A percentile compares a stretch with the other conserved stretches of the same genome.
Evolutionary conservation across 139 green algal genomes (phyloP).

Genomic region (Chlorella sorokiniana): DNA sequence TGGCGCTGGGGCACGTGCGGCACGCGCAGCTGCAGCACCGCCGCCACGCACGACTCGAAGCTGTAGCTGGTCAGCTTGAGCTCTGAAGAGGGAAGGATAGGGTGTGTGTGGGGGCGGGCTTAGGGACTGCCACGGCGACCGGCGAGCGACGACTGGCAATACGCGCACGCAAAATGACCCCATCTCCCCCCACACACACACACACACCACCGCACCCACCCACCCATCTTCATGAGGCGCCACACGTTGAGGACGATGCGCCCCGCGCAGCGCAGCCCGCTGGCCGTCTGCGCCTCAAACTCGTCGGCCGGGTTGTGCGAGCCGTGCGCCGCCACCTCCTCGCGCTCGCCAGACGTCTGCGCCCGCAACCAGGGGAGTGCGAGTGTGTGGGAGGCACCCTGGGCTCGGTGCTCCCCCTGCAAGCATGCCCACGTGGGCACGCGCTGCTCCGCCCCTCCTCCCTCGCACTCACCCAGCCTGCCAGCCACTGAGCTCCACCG

Average conservation of each 20-base stretch:
- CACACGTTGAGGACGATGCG: slow-evolving; percentile 97
- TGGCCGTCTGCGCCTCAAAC: slow-evolving; percentile 76
- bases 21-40: slow-evolving; percentile 81
- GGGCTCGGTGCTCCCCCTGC: neutral
- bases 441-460: too few species aligned
- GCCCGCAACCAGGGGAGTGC: neutral
- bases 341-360: slow-evolving; percentile 47
- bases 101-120: neutral
- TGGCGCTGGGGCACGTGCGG: slow-evolving; percentile 65
- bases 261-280: slow-evolving; percentile 67
- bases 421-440: too few species aligned
- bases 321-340: slow-evolving; percentile 41
- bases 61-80: slow-evolving; percentile 88
- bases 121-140: neutral
- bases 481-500: neutral
- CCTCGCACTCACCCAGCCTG: too few species aligned
- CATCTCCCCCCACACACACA: neutral
- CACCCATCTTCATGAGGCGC: slow-evolving; percentile 68
- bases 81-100: slow-evolving; percentile 44
- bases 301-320: slow-evolving; percentile 58
- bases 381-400: neutral
- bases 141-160: neutral
- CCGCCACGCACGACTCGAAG: slow-evolving; percentile 77
- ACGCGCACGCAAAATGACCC: neutral
- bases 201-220: neutral